Evolutionary conservation across 257 asterid genomes (phyloP).

Genomic region (Echium plantagineum): DNA sequence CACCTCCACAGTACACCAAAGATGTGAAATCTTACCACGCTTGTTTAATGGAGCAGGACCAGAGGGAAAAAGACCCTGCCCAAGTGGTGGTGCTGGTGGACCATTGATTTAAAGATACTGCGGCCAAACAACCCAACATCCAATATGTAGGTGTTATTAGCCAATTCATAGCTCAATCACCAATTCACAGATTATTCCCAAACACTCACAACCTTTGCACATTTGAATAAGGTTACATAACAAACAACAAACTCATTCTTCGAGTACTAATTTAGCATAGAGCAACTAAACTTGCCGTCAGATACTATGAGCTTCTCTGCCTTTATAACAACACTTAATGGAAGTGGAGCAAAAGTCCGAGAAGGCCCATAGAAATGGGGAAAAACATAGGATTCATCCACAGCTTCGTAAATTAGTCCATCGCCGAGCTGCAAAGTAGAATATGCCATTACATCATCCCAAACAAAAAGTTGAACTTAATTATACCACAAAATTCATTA

Average conservation of each 20-base stretch:
- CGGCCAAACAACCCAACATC: too few relatives aligned
- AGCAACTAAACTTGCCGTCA: conserved; percentile 47
- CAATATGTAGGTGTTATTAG: too few relatives aligned
- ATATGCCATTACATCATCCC: background rate
- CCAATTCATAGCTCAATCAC: too few relatives aligned
- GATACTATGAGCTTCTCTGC: conserved; percentile 51
- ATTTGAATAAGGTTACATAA: background rate
- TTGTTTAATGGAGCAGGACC: too few relatives aligned
- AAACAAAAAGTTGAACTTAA: background rate
- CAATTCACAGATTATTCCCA: too few relatives aligned
- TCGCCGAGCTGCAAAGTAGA: conserved; percentile 52
- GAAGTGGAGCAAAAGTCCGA: conserved; percentile 66
- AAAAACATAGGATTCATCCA: conserved; percentile 36
- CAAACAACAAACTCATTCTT: background rate
- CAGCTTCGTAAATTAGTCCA: conserved; percentile 70
- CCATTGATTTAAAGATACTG: too few relatives aligned
- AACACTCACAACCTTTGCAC: background rate
- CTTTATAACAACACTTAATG: conserved; percentile 44
- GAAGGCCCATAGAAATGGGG: conserved; percentile 94
- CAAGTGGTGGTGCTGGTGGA: too few relatives aligned
- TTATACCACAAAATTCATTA: background rate
- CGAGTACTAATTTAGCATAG: conserved; percentile 22
- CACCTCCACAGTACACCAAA: too few relatives aligned
- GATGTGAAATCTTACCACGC: too few relatives aligned
- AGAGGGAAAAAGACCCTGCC: too few relatives aligned